Evolutionary conservation across 2,329 filamentous ascomycete species (phyloP), one percentile per base, ranked within the genome.

Genomic region (Trichoderma guizhouense): DNA sequence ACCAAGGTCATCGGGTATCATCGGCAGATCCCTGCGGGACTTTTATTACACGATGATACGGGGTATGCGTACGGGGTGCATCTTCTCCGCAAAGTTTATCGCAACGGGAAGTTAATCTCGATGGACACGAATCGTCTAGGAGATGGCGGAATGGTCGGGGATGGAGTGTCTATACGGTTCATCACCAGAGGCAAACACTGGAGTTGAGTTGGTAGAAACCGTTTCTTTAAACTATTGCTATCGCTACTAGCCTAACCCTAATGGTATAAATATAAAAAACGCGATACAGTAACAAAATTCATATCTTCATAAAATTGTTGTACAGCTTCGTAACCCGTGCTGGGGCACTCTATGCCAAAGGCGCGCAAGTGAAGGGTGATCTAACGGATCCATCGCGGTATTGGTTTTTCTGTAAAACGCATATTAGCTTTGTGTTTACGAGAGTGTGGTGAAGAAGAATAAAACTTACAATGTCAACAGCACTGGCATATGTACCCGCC

Each of bases 401-500:
- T 64, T 74, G 72, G 34, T 72, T 69, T 55, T 57, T 73, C 73
- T 73, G 64, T 55, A 61, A 43, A 43, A 5, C 5, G 32, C 18
- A 62, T 21, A 26, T 74, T 73, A 74, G 73, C 55, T n/a, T 28
- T 26, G 18, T 24, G 39, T 39, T 26, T 12, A 18, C n/a, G 47
- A 11, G 5, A 8, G 15, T 5, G 21, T 4, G 34, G 9, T 0
- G 24, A 8, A 51, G 11, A 7, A 34, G 28, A 21, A 28, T 11
- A 28, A n/a, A 1, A 75, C 77, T 76, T 72, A 78, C 77, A 73
- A 78, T 78, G 36, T 78, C 77, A 21, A 73, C 74, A 58, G 77
- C 71, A 55, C 76, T 78, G 71, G 76, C 72, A 26, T 78, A 78
- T 4, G 77, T 78, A 9, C 77, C 77, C 60, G 74, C 75, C 15